These are phyloP conservation scores for Globisporangium middletonii DNA, from an alignment of 352 stramenopile species.

Conservation along the genomic window DNA sequence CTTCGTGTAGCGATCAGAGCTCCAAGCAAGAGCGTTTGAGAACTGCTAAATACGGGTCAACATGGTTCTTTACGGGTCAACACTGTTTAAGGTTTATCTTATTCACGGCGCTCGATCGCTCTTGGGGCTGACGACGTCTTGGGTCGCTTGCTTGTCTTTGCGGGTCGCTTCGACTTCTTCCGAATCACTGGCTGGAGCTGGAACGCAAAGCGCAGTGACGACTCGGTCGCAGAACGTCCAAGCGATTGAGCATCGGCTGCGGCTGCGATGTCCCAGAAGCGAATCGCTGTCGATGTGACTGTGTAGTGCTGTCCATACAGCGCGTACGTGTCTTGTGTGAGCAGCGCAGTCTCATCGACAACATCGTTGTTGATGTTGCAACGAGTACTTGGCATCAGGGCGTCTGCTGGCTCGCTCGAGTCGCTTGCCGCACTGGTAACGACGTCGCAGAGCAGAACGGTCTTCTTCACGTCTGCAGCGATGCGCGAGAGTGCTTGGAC, in stretches of 20 bases:
- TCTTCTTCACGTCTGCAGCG: slow-evolving; percentile 77
- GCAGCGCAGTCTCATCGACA: neutral
- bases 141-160: neutral
- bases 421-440: neutral
- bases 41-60: neutral
- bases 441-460: slow-evolving; percentile 54
- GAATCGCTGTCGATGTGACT: slow-evolving; percentile 39
- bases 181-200: slow-evolving; percentile 27
- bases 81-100: no score
- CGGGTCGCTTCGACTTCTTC: slow-evolving; percentile 18
- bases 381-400: neutral
- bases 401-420: neutral
- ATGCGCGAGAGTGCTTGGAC: slow-evolving; percentile 70
- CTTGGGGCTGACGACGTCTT: neutral
- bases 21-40: slow-evolving; percentile 8
- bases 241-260: slow-evolving; percentile 2
- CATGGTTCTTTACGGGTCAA: no score
- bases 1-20: neutral
- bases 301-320: slow-evolving; percentile 28
- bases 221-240: slow-evolving; percentile 1
- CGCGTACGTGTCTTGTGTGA: slow-evolving; percentile 25
- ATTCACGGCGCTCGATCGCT: no score
- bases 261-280: slow-evolving; percentile 47
- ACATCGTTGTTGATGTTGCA: neutral
- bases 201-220: slow-evolving; percentile 22